Evolutionary conservation across 768 basidiomycete genomes (phyloP), one percentile per base, ranked within the genome.

Genomic region (Trichaptum fuscoviolaceum): DNA sequence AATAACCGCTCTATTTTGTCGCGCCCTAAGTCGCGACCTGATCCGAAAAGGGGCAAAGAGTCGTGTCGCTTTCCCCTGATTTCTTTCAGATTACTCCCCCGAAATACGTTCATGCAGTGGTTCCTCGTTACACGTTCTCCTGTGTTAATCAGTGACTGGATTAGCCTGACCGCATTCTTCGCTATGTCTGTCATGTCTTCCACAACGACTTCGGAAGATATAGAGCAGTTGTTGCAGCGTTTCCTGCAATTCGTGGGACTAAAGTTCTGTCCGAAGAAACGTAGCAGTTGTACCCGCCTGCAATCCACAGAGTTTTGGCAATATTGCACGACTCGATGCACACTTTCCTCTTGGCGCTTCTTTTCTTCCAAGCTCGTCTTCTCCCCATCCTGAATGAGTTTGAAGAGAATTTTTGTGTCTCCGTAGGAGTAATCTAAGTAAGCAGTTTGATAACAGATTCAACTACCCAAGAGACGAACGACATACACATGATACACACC

Each of bases 201-300:
- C 12, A 77, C 78, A 20, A 82, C 72, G 6, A 82, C 70, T 9
- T 77, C 79, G 18, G 80, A 78, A 35, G 79, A 78, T 63, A 83
- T 79, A 58, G 83, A 77, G 73, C 97, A 99, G 69, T 93, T 95
- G 75, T 99, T 92, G 75, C 97, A 99, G 4, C 83, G 81, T 57
- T 81, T 78, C 42, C 83, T 75, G 73, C 97, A 99, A 18, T 85
- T 70, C 26, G 74, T 77, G 35, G 83, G 78, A 67, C 89, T 83
- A 76, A 98, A 98, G 9, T 79, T 79, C 74, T 99, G 93, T 68
- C 86, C 87, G 71, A 97, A 99, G 75, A 93, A 92, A n/a, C 84
- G 83, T 20, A 99, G 84, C n/a, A 98, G 80, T 70, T 93, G 92
- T 6, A 85, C 82, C 2, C 97, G 89, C 17, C 97, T 88, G 72